A percentile compares a stretch with the other conserved stretches of the same genome.
phyloP scores from a whole-genome alignment of 257 asterid species.

The Solanum paucissectum region DNA sequence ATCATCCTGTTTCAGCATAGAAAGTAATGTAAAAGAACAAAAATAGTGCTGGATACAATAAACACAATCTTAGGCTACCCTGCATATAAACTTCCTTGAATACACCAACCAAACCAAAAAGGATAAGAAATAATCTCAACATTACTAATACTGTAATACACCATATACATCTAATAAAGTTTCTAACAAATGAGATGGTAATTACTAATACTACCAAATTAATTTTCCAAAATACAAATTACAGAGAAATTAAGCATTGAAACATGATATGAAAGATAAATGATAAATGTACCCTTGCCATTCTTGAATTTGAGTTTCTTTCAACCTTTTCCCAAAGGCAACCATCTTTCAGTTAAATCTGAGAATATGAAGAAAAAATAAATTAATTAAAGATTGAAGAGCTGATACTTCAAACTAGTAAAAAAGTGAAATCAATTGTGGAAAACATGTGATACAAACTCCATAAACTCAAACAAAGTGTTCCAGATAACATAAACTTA shows the following conservation, averaged over 20 bases:
- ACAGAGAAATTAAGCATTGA: not conserved
- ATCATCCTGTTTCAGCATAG: not conserved
- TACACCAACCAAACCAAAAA: not conserved
- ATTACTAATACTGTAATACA: not conserved
- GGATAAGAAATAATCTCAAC: not conserved
- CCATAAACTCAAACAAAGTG: not conserved
- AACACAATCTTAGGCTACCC: not conserved
- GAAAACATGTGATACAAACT: not conserved
- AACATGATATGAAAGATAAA: not conserved
- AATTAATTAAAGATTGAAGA: not conserved
- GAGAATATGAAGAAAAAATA: not conserved
- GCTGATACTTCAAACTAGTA: not conserved
- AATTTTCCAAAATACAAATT: not conserved
- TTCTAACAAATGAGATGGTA: not conserved
- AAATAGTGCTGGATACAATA: not conserved
- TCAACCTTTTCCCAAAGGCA: constrained; percentile 82
- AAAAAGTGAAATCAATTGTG: not conserved
- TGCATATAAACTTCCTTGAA: not conserved
- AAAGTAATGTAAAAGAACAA: not conserved
- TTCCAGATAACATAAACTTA: not conserved
- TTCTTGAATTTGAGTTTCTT: constrained; percentile 76
- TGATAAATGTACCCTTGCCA: constrained; percentile 65
- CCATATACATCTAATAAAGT: not conserved
- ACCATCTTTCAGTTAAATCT: constrained; percentile 42
- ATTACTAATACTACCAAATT: not conserved